Evolutionary conservation across 768 basidiomycete genomes (phyloP).

Genomic region (Boletus rex-veris): DNA sequence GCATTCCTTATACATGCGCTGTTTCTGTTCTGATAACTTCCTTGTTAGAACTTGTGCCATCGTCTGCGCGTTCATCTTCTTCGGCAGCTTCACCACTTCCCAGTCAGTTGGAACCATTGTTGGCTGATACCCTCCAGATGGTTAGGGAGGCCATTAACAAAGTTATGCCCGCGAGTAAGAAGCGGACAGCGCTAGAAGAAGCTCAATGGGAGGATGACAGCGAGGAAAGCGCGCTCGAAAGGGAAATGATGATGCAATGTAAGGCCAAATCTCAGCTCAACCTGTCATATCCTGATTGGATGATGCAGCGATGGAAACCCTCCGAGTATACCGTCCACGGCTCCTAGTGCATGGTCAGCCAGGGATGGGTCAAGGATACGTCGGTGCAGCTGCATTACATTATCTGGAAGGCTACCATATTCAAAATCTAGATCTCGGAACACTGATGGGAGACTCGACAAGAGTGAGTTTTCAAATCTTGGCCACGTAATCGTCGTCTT

Average conservation of each 20-base stretch:
- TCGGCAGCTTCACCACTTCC: slow-evolving; percentile 86
- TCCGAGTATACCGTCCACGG: slow-evolving; percentile 87
- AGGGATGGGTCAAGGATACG: slow-evolving; percentile 89
- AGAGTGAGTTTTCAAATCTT: slow-evolving; percentile 51
- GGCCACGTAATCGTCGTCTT: background rate
- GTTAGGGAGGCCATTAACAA: slow-evolving; percentile 70
- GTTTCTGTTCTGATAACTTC: slow-evolving; percentile 1
- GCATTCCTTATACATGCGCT: slow-evolving; percentile 18
- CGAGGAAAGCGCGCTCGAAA: slow-evolving; percentile 80
- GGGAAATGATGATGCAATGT: slow-evolving; percentile 89
- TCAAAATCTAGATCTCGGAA: slow-evolving; percentile 89
- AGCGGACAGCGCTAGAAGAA: slow-evolving; percentile 84
- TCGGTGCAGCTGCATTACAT: slow-evolving; percentile 89
- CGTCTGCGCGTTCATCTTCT: slow-evolving; percentile 87
- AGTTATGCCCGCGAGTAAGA: slow-evolving; percentile 79
- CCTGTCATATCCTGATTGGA: background rate
- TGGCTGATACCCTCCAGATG: slow-evolving; percentile 62
- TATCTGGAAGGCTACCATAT: slow-evolving; percentile 95
- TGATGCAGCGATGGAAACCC: slow-evolving; percentile 77
- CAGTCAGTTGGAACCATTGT: slow-evolving; percentile 74
- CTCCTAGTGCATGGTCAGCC: slow-evolving; percentile 73
- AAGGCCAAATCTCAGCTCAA: slow-evolving; percentile 20
- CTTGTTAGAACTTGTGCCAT: slow-evolving; percentile 81
- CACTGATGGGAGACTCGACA: slow-evolving; percentile 83
- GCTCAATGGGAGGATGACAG: slow-evolving; percentile 87